phyloP scores from a whole-genome alignment of 1,284 basidiomycete species.

The Sanghuangporus weigelae region DNA sequence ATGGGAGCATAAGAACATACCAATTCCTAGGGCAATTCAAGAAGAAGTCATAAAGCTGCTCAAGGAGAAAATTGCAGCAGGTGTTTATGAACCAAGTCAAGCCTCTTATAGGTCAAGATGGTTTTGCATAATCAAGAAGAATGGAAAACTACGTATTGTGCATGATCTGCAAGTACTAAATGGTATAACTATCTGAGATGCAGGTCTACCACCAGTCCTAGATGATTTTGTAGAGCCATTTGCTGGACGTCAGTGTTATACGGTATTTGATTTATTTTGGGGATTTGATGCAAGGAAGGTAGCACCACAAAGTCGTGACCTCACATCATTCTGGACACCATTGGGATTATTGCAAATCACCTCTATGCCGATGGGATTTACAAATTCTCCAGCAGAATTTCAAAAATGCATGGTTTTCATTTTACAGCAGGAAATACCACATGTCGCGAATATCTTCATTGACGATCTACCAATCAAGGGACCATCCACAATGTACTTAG shows the following conservation, averaged over 20 bases:
- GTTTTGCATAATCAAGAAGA: conserved; percentile 37
- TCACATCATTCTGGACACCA: too few species aligned
- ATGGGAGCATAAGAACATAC: conserved; percentile 33
- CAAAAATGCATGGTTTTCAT: conserved; percentile 33
- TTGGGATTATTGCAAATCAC: too few species aligned
- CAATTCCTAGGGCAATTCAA: too few species aligned
- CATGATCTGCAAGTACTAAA: too few species aligned
- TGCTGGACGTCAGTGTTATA: conserved; percentile 27
- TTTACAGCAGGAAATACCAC: conserved; percentile 25
- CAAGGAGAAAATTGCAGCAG: too few species aligned
- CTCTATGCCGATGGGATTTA: too few species aligned
- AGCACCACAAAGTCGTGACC: too few species aligned
- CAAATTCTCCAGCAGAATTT: too few species aligned
- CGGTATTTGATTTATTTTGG: conserved; percentile 30
- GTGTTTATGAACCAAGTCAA: conserved; percentile 29
- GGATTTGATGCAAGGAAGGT: conserved; percentile 27
- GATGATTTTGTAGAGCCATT: conserved; percentile 32
- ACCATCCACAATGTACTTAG: conserved; percentile 15
- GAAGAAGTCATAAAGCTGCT: too few species aligned
- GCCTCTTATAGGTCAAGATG: conserved; percentile 34
- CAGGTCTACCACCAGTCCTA: conserved; percentile 30
- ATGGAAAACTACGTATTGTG: conserved; percentile 26
- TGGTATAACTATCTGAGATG: too few species aligned
- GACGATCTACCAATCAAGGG: conserved; percentile 20
- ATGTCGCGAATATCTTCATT: conserved; percentile 26